Evolutionary conservation across 495 filamentous ascomycete genomes (phyloP).

Genomic region (Hyaloscypha hepaticicola): DNA sequence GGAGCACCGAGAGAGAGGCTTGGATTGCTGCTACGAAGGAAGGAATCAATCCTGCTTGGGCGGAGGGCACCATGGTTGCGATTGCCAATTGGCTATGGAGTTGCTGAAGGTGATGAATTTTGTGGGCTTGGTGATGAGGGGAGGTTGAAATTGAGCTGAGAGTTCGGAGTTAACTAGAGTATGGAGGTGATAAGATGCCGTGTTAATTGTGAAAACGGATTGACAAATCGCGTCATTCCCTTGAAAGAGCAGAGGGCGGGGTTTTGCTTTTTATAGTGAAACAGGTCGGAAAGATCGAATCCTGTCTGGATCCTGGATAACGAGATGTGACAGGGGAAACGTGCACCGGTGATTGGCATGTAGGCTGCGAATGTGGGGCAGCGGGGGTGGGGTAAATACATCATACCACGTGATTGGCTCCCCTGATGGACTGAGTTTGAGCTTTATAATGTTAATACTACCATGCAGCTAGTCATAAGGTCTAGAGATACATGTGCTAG

Average conservation of each 20-base stretch:
- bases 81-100: background rate
- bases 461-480: too few relatives aligned
- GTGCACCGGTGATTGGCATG: background rate
- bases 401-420: too few relatives aligned
- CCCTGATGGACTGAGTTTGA: too few relatives aligned
- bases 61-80: conserved; percentile 1
- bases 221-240: conserved; percentile 4
- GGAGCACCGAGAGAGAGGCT: conserved; percentile 65
- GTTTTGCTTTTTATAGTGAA: conserved; percentile 6
- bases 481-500: too few relatives aligned
- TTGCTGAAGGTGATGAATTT: background rate
- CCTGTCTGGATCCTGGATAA: background rate
- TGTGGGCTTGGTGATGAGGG: background rate
- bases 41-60: conserved; percentile 27
- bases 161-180: background rate
- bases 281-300: background rate
- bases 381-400: too few relatives aligned
- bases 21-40: conserved; percentile 71
- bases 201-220: conserved; percentile 1
- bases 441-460: too few relatives aligned
- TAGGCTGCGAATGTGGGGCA: too few relatives aligned
- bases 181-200: background rate
- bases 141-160: background rate
- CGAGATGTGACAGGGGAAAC: background rate
- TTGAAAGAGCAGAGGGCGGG: background rate